These are phyloP conservation scores for Wickerhamomyces sp. DNA, from an alignment of 1,139 yeast species.

Conservation along the genomic window DNA sequence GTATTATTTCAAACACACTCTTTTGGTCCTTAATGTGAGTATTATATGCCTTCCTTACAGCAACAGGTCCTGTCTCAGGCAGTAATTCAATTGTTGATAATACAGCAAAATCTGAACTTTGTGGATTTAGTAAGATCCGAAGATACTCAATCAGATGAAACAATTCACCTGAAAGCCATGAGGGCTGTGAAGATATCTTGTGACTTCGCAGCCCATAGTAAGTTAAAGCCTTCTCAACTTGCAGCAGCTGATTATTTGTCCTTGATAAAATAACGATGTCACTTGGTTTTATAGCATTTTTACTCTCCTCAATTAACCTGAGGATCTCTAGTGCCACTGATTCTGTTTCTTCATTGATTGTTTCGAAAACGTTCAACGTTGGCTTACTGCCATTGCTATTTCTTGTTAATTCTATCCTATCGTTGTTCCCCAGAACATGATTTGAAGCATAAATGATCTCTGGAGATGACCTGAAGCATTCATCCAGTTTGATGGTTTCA, in stretches of 20 bases:
- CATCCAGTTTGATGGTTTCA: constrained; percentile 34
- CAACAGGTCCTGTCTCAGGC: constrained; percentile 28
- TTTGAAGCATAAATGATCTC: constrained; percentile 45
- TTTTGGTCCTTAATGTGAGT: constrained; percentile 7
- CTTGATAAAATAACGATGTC: constrained; percentile 56
- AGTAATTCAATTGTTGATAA: constrained; percentile 28
- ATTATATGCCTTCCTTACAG: constrained; percentile 23
- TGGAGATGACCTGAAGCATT: constrained; percentile 58
- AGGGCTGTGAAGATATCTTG: constrained; percentile 43
- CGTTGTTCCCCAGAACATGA: constrained; percentile 24
- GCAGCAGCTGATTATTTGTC: constrained; percentile 50
- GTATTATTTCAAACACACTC: constrained; percentile 22
- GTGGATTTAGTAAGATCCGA: constrained; percentile 34
- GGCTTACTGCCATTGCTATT: constrained; percentile 29
- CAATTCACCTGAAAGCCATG: constrained; percentile 50
- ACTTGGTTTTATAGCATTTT: constrained; percentile 40
- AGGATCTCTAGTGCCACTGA: constrained; percentile 44
- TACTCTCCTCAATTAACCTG: constrained; percentile 40
- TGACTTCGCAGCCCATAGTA: constrained; percentile 39
- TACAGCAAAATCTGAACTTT: constrained; percentile 28
- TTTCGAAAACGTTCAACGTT: constrained; percentile 26
- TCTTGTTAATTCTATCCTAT: constrained; percentile 5
- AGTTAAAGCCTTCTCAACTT: constrained; percentile 37
- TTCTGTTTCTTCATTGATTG: constrained; percentile 34
- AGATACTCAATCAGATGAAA: constrained; percentile 49